Evolutionary conservation across 495 filamentous ascomycete species (phyloP), one percentile per base, ranked within the genome.

Genomic region (Penicillium chermesinum): DNA sequence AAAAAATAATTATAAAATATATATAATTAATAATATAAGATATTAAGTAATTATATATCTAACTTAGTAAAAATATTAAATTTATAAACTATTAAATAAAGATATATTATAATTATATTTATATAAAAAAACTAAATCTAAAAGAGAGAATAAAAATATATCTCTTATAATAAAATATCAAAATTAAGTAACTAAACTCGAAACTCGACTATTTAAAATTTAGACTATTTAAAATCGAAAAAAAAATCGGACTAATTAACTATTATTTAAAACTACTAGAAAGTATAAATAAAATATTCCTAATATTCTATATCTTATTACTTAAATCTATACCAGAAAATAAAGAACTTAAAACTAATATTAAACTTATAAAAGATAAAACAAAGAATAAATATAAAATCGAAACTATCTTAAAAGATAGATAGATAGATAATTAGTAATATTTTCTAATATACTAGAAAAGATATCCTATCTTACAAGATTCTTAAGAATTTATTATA

Each of bases 91-190:
- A 37, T 43, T 12, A 19, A 7, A 43, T 50, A 44, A 57, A 36
- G 2, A 44, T 12, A 30, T 64, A 63, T 10, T 49, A 49, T 44
- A 38, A 59, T 35, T 46, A 53, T 49, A 12, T 32, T 38, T 52
- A 38, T 42, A 34, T 49, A 35, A 52, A 59, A 36, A 52, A 43
- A 51, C 47, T 34, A 44, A 50, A 43, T 38, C 53, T 61, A 32
- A 59, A 59, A 52, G 44, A 46, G 51, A n/a, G 53, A 50, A 58
- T 54, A 58, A 62, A 55, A 55, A 20, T 69, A 37, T 65, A 64
- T 18, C 57, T 69, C 12, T 33, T 55, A 42, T 41, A 59, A 25
- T 42, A 42, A 27, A 7, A 42, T 27, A 30, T 70, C 34, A 63
- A 60, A 53, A 64, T 43, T 2, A 63, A 62, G 44, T 22, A 54